These are phyloP conservation scores for Ceratobasidium sp. DNA, from an alignment of 1,284 basidiomycete genomes.

Conservation along the genomic window DNA sequence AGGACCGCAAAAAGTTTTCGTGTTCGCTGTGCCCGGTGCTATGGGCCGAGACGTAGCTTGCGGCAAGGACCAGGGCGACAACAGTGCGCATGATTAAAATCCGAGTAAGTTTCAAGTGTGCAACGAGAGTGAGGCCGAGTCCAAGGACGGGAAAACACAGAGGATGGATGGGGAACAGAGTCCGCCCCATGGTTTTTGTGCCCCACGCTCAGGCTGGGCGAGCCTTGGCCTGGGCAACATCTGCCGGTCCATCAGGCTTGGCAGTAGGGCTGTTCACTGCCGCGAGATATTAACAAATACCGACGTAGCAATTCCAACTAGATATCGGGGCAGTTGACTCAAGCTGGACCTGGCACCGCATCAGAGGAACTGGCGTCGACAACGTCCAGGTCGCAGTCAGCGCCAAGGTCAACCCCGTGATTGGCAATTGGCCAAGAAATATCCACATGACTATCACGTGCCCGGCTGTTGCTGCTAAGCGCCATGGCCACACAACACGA, in stretches of 20 bases:
- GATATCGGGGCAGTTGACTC: too few species aligned
- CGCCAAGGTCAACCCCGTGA: background rate
- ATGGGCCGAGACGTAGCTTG: conserved; percentile 33
- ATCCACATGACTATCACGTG: conserved; percentile 7
- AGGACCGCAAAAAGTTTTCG: conserved; percentile 39
- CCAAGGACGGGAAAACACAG: conserved; percentile 17
- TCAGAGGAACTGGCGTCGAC: background rate
- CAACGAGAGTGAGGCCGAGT: conserved; percentile 32
- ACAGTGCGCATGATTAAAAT: conserved; percentile 32
- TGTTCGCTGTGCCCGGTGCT: conserved; percentile 16
- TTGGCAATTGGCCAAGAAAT: conserved; percentile 23
- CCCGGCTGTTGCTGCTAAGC: background rate
- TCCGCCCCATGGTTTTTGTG: conserved; percentile 2
- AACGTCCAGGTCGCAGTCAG: background rate
- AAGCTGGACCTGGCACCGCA: background rate
- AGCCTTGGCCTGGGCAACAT: background rate
- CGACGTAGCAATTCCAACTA: too few species aligned
- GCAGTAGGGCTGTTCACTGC: background rate
- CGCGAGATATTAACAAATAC: background rate
- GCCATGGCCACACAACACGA: conserved; percentile 29
- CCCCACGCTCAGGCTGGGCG: background rate
- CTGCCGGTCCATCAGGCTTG: conserved; percentile 10
- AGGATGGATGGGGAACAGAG: background rate
- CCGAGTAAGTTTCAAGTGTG: background rate
- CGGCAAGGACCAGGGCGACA: conserved; percentile 15